Conservation (phyloP, 768 basidiomycete genomes). For the Bullera alba region DNA sequence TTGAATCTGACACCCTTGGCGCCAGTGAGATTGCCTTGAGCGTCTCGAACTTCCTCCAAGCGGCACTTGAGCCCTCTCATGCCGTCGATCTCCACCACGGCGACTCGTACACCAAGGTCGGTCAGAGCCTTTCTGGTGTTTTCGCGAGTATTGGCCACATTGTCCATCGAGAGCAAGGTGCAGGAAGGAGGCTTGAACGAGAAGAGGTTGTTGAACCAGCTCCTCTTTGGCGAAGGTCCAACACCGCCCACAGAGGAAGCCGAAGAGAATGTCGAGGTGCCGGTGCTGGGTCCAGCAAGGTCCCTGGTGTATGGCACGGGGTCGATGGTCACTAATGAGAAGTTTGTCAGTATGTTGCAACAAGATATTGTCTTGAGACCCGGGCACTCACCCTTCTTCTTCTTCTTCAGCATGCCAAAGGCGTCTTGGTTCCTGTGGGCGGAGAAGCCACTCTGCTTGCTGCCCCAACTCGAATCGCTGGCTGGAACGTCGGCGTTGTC, state of each 20-base stretch:
- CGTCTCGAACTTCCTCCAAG: slow-evolving; percentile 58
- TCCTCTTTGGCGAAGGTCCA: slow-evolving; percentile 53
- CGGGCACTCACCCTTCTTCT: slow-evolving; percentile 24
- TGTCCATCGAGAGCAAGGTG: slow-evolving; percentile 47
- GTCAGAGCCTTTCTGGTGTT: slow-evolving; percentile 69
- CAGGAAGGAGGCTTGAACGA: slow-evolving; percentile 61
- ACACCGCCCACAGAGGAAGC: not conserved
- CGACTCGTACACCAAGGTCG: slow-evolving; percentile 62
- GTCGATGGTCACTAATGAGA: slow-evolving; percentile 17
- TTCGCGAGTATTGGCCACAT: slow-evolving; percentile 58
- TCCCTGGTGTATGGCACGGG: slow-evolving; percentile 31
- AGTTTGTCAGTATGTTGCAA: not conserved
- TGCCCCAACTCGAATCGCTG: slow-evolving; percentile 22
- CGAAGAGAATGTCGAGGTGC: slow-evolving; percentile 8
- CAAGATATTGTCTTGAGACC: not conserved
- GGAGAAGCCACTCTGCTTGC: slow-evolving; percentile 18
- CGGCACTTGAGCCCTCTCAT: slow-evolving; percentile 68
- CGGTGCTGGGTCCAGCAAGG: slow-evolving; percentile 10
- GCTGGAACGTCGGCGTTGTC: slow-evolving; percentile 23
- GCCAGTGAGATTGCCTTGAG: slow-evolving; percentile 52
- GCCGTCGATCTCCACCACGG: slow-evolving; percentile 60
- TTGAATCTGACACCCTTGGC: slow-evolving; percentile 73
- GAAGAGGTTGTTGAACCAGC: slow-evolving; percentile 85
- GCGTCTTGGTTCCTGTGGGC: slow-evolving; percentile 30
- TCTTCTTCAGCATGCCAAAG: slow-evolving; percentile 39